Evolutionary conservation across 78 protist genomes (phyloP).

Genomic region (Tieghemostelium lacteum): DNA sequence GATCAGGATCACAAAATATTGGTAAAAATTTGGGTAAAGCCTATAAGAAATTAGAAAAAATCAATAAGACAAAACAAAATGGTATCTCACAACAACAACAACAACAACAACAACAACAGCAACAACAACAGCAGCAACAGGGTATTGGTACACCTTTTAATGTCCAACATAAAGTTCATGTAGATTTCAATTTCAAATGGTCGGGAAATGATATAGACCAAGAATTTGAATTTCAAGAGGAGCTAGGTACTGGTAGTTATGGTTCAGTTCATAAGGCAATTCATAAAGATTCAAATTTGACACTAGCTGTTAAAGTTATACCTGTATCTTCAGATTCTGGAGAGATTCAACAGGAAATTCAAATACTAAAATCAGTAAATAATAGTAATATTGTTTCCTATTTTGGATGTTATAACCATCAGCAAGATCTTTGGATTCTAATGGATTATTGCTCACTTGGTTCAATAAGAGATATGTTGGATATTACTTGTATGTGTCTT

Average conservation of each 20-base stretch:
- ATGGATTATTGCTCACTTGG: slow-evolving; percentile 79
- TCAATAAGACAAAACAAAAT: not conserved
- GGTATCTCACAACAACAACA: not conserved
- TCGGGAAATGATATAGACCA: slow-evolving; percentile 18
- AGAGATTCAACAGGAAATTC: slow-evolving; percentile 72
- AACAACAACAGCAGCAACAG: not conserved
- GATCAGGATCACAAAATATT: slow-evolving; percentile 21
- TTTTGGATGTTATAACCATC: slow-evolving; percentile 43
- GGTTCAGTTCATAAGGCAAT: slow-evolving; percentile 44
- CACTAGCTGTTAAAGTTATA: slow-evolving; percentile 40
- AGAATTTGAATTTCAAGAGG: slow-evolving; percentile 25
- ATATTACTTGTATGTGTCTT: slow-evolving; percentile 29
- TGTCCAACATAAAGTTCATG: slow-evolving; percentile 71
- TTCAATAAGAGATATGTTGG: slow-evolving; percentile 76
- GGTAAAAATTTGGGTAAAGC: slow-evolving; percentile 44
- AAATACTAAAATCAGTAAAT: slow-evolving; percentile 58
- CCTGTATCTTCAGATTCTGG: slow-evolving; percentile 39
- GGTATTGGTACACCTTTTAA: slow-evolving; percentile 58
- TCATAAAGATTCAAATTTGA: slow-evolving; percentile 22
- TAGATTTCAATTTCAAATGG: slow-evolving; percentile 68
- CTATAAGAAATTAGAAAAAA: slow-evolving; percentile 56
- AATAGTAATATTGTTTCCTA: slow-evolving; percentile 38
- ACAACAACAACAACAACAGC: not conserved
- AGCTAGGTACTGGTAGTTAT: slow-evolving; percentile 68
- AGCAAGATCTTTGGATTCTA: slow-evolving; percentile 72